These are phyloP conservation scores for Hippophae rhamnoides DNA, from an alignment of 306 rosid genomes.

Conservation along the genomic window DNA sequence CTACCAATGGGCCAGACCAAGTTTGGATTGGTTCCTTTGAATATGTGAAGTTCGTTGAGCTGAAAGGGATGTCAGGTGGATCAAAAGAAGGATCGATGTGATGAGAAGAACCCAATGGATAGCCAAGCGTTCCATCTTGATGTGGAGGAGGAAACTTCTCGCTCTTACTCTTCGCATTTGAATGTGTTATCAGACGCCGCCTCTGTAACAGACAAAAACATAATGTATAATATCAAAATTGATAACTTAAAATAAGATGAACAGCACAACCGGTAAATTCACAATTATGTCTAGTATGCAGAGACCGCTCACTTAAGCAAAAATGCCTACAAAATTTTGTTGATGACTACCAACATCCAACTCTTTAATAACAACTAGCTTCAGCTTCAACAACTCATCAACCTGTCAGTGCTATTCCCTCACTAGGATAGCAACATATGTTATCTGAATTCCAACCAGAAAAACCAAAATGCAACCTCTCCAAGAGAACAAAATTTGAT, in stretches of 20 bases:
- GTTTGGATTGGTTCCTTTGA: conserved; percentile 73
- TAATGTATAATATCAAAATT: background rate
- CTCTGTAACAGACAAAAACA: conserved; percentile 42
- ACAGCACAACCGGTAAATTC: background rate
- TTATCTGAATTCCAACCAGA: background rate
- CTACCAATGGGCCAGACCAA: conserved; percentile 95
- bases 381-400: too few relatives aligned
- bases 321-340: background rate
- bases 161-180: conserved; percentile 97
- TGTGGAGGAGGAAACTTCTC: conserved; percentile 99
- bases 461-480: background rate
- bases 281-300: background rate
- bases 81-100: conserved; percentile 79
- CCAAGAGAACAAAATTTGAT: background rate
- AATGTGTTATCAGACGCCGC: conserved; percentile 79
- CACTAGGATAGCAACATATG: too few relatives aligned
- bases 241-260: conserved; percentile 8
- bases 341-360: background rate
- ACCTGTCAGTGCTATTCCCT: too few relatives aligned
- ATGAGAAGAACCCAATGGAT: conserved; percentile 78
- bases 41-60: conserved; percentile 70
- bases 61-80: conserved; percentile 84
- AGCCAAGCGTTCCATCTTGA: conserved; percentile 94
- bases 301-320: too few relatives aligned
- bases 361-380: background rate